Evolutionary conservation across 139 green algal species (phyloP).

Genomic region (Astrephomene gubernaculifera): DNA sequence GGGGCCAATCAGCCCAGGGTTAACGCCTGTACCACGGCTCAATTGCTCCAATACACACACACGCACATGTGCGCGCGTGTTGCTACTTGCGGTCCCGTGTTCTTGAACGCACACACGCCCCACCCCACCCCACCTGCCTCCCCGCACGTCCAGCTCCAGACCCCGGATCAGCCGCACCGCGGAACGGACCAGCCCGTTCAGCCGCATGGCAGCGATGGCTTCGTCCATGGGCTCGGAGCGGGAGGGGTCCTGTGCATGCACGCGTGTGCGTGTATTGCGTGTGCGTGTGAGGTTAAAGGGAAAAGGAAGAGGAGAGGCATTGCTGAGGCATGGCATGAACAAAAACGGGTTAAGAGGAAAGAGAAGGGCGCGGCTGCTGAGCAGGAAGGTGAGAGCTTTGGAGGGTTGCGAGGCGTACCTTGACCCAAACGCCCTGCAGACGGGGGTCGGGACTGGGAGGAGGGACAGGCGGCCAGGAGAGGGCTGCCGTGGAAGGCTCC

Average conservation of each 20-base stretch:
- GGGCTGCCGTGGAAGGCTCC: too few species aligned
- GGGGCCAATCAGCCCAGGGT: too few species aligned
- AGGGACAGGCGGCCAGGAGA: too few species aligned
- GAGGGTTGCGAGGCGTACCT: too few species aligned
- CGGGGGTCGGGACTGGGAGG: neutral
- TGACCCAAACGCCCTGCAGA: constrained; percentile 24
- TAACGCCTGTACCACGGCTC: too few species aligned
- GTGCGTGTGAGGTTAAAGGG: too few species aligned
- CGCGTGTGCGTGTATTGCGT: too few species aligned
- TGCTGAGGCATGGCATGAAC: too few species aligned
- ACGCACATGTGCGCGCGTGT: too few species aligned
- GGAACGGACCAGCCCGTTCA: constrained; percentile 40
- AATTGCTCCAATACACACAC: too few species aligned
- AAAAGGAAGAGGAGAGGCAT: neutral
- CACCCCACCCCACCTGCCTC: neutral
- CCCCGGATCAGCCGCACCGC: constrained; percentile 28
- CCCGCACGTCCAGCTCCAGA: constrained; percentile 2
- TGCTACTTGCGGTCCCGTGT: neutral
- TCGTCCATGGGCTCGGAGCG: constrained; percentile 43
- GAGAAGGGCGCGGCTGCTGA: neutral
- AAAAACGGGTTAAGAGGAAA: neutral
- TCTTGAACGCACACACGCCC: neutral
- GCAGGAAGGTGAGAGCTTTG: too few species aligned
- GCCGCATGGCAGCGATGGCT: neutral
- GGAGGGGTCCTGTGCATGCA: constrained; percentile 20